A percentile compares a stretch with the other conserved stretches of the same genome.
Evolutionary conservation across 2,329 filamentous ascomycete genomes (phyloP).

Genomic region (Cladophialophora immunda): DNA sequence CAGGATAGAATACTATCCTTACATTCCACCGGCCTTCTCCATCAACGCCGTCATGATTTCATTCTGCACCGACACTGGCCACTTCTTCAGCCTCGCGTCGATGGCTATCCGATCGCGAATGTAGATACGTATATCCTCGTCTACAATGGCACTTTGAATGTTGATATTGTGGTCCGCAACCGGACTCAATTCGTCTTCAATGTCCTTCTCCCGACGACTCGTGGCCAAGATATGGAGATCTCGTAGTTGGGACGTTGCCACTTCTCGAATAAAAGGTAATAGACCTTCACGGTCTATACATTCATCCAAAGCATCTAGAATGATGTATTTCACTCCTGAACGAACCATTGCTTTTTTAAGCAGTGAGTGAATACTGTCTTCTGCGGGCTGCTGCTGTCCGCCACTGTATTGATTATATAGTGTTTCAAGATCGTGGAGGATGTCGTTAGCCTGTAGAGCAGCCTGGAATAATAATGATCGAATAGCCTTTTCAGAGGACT

Average conservation of each 20-base stretch:
- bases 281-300: background rate
- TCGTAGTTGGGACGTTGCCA: background rate
- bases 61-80: constrained; percentile 17
- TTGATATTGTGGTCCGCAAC: constrained; percentile 12
- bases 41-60: constrained; percentile 42
- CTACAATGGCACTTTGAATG: constrained; percentile 29
- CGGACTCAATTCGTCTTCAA: constrained; percentile 26
- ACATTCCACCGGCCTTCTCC: constrained; percentile 39
- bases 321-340: background rate
- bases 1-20: background rate
- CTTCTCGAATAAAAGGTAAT: background rate
- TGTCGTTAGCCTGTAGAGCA: constrained; percentile 11
- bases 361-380: background rate
- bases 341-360: background rate
- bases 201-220: constrained; percentile 34
- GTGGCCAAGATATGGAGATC: constrained; percentile 25
- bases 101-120: constrained; percentile 27
- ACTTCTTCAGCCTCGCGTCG: constrained; percentile 28
- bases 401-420: background rate
- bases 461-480: constrained; percentile 32
- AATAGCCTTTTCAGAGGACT: constrained; percentile 27
- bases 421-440: no score
- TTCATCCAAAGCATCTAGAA: constrained; percentile 18
- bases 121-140: constrained; percentile 35
- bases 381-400: background rate